Evolutionary conservation across 164 flowering plant genomes (phyloP).

Genomic region (Piper longum): DNA sequence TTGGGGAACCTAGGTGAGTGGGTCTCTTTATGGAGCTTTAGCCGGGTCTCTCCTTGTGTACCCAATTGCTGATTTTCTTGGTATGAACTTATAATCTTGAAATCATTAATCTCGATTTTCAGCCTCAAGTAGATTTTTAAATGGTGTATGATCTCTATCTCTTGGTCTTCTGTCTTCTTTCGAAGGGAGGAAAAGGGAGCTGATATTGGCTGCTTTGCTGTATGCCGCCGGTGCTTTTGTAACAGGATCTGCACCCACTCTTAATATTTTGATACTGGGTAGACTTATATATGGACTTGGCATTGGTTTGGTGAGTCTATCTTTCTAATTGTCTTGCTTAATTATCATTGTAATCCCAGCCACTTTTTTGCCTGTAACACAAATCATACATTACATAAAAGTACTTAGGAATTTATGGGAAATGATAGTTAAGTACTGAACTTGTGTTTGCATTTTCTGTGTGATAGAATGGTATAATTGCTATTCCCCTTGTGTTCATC

Average conservation of each 20-base stretch:
- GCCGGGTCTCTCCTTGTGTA: slow-evolving; percentile 74
- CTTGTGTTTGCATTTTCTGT: too few relatives aligned
- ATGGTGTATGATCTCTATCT: background rate
- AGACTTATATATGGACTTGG: slow-evolving; percentile 83
- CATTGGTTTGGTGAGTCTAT: slow-evolving; percentile 73
- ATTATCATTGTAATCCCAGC: too few relatives aligned
- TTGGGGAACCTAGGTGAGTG: slow-evolving; percentile 54
- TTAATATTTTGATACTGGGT: slow-evolving; percentile 55
- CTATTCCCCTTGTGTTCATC: too few relatives aligned
- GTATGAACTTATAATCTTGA: slow-evolving; percentile 18
- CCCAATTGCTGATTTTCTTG: slow-evolving; percentile 85
- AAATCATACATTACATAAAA: too few relatives aligned
- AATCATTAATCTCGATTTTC: background rate
- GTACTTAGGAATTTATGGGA: too few relatives aligned
- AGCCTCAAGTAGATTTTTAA: background rate
- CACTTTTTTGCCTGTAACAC: too few relatives aligned
- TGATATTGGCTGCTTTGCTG: slow-evolving; percentile 49
- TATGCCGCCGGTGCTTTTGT: slow-evolving; percentile 51
- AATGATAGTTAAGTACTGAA: too few relatives aligned
- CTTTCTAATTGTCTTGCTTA: background rate
- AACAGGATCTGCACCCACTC: slow-evolving; percentile 61
- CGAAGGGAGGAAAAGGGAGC: slow-evolving; percentile 78
- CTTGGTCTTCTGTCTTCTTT: slow-evolving; percentile 3
- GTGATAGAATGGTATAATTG: too few relatives aligned
- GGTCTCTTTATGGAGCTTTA: slow-evolving; percentile 95